Evolutionary conservation across 129 eudicot species (phyloP).

Genomic region (Kitagawia praeruptora): DNA sequence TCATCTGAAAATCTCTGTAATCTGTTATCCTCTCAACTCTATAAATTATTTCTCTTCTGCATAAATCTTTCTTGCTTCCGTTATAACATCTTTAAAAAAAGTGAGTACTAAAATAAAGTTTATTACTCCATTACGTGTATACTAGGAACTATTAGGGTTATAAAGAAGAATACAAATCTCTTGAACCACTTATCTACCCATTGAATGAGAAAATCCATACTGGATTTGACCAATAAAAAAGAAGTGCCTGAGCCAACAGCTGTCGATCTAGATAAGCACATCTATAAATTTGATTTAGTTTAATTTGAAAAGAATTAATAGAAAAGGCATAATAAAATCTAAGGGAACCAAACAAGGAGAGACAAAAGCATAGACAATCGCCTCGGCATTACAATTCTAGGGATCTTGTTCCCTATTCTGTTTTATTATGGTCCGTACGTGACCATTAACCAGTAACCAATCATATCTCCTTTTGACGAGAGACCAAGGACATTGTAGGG

Average conservation of each 20-base stretch:
- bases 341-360: neutral
- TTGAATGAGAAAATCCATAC: neutral
- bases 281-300: neutral
- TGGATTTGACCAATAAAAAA: neutral
- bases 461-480: neutral
- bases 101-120: too few species aligned
- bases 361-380: constrained; percentile 5
- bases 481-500: neutral
- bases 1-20: too few species aligned
- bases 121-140: neutral
- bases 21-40: too few species aligned
- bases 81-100: too few species aligned
- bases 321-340: neutral
- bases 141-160: neutral
- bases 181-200: neutral
- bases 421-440: constrained; percentile 2
- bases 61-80: too few species aligned
- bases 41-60: too few species aligned
- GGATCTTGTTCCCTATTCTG: constrained; percentile 6
- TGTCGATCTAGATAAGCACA: neutral
- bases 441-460: neutral
- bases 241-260: neutral
- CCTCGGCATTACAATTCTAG: neutral
- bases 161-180: neutral
- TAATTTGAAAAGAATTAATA: neutral